Conservation (phyloP, 148 eudicot genomes). For the Rhododendron kiyosumense region DNA sequence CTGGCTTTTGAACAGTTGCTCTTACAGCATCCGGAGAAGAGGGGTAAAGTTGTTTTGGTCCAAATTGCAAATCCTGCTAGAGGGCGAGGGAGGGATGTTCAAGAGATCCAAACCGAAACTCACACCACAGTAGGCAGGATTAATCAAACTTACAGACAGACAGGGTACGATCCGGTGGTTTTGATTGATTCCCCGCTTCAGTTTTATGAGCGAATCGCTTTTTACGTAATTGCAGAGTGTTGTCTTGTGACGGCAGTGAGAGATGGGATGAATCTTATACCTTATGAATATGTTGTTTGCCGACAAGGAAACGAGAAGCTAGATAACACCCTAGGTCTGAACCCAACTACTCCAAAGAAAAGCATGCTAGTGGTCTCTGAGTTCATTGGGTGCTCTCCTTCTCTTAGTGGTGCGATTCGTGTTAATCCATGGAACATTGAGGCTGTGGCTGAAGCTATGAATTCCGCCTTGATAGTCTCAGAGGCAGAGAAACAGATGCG, state of each 20-base stretch:
- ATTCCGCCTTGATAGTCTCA: slow-evolving; percentile 48
- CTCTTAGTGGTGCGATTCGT: slow-evolving; percentile 82
- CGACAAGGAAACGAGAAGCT: slow-evolving; percentile 65
- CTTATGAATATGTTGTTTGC: slow-evolving; percentile 72
- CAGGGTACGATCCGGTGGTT: slow-evolving; percentile 65
- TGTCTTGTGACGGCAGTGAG: slow-evolving; percentile 84
- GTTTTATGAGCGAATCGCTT: slow-evolving; percentile 72
- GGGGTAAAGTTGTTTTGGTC: slow-evolving; percentile 68
- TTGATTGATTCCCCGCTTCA: slow-evolving; percentile 62
- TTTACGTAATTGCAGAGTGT: slow-evolving; percentile 75
- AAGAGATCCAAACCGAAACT: slow-evolving; percentile 68
- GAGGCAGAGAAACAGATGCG: slow-evolving; percentile 72
- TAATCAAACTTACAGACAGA: slow-evolving; percentile 44
- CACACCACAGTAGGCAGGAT: slow-evolving; percentile 53
- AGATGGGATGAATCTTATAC: slow-evolving; percentile 88
- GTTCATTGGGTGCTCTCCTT: slow-evolving; percentile 80
- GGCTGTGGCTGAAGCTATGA: slow-evolving; percentile 76
- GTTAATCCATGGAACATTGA: slow-evolving; percentile 90
- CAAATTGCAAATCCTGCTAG: slow-evolving; percentile 88
- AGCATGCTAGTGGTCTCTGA: slow-evolving; percentile 91
- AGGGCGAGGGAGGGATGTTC: slow-evolving; percentile 76
- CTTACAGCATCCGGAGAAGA: slow-evolving; percentile 61
- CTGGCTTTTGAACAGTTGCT: slow-evolving; percentile 81
- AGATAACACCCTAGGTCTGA: slow-evolving; percentile 41
- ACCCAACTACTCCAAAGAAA: slow-evolving; percentile 49